Evolutionary conservation across 257 asterid genomes (phyloP), one percentile per base, ranked within the genome.

Genomic region (Echium plantagineum): DNA sequence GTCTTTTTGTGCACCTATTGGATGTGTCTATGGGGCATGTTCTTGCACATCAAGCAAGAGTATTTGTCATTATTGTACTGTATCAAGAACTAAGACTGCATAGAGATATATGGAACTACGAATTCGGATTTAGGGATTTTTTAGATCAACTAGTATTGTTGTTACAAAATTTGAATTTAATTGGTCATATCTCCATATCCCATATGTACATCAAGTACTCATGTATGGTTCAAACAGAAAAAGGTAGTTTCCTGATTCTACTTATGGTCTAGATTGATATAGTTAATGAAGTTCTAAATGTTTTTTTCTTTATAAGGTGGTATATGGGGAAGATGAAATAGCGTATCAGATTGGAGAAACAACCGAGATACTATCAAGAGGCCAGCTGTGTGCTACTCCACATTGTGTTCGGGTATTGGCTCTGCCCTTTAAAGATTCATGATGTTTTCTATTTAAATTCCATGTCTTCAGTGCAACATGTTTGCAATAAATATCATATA

Each of bases 301-400:
- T n/a, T 21, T 54, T 21, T 62, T 28, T n/a, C 21, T 18, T 67
- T 63, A 69, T 63, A 69, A 86, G 95, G 96, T 90, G 72, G 83
- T 77, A 69, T 90, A 76, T 72, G 97, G 96, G 69, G 87, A 83
- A 75, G 84, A 80, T 67, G 94, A 87, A 70, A 85, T 90, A 72
- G 96, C 95, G 59, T 90, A 86, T 74, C 97, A 90, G 69, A 80
- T 90, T 60, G 96, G 97, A 66, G 96, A 90, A 77, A 90, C 93
- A 42, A 90, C 97, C 16, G 95, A 90, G 83, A 81, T 90, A 71
- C 61, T 90, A 69, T 90, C 97, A 60, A 65, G 88, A 69, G 96
- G 97, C 51, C 83, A 53, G 78, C 88, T 90, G 49, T 90, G 97
- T 51, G 96, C 97, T 19, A 90, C 97, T 52, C 97, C 97, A 22